These are phyloP conservation scores for Rhizopogon vesiculosus DNA, from an alignment of 768 basidiomycete genomes.

Conservation along the genomic window DNA sequence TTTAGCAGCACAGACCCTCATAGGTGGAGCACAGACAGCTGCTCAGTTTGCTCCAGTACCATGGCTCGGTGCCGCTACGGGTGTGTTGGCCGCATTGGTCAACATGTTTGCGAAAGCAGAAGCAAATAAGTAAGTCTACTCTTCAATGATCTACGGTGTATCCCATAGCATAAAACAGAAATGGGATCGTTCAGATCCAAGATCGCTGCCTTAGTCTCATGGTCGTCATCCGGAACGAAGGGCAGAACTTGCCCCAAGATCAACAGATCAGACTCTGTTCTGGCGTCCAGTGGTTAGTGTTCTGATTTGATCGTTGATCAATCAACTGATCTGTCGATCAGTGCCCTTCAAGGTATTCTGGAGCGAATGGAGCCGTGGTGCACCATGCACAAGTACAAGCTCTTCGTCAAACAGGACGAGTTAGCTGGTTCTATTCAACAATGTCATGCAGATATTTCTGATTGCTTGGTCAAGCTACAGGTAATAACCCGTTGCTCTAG, in stretches of 20 bases:
- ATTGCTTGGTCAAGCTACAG: constrained; percentile 44
- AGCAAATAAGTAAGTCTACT: constrained; percentile 37
- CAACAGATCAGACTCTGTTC: constrained; percentile 28
- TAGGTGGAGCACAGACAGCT: constrained; percentile 35
- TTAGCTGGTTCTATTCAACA: constrained; percentile 39
- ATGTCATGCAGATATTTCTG: constrained; percentile 41
- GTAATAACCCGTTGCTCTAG: constrained; percentile 23
- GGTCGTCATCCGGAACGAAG: constrained; percentile 31
- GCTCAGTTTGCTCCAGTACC: constrained; percentile 47
- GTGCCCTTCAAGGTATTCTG: constrained; percentile 32
- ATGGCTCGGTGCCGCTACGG: constrained; percentile 38
- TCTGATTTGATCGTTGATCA: neutral
- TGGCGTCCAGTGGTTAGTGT: constrained; percentile 28
- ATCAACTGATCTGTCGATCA: constrained; percentile 3
- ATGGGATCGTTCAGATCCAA: constrained; percentile 38
- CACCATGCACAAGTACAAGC: constrained; percentile 31
- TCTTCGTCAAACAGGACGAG: constrained; percentile 42
- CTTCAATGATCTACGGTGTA: neutral
- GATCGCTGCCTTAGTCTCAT: constrained; percentile 43
- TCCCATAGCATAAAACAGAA: constrained; percentile 22
- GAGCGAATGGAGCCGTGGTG: constrained; percentile 42
- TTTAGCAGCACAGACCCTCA: constrained; percentile 7
- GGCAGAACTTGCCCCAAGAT: constrained; percentile 20
- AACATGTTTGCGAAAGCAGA: constrained; percentile 42
- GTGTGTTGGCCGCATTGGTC: constrained; percentile 38